Conservation (phyloP, 2,329 filamentous ascomycete species). For the Ophiostoma sp. region DNA sequence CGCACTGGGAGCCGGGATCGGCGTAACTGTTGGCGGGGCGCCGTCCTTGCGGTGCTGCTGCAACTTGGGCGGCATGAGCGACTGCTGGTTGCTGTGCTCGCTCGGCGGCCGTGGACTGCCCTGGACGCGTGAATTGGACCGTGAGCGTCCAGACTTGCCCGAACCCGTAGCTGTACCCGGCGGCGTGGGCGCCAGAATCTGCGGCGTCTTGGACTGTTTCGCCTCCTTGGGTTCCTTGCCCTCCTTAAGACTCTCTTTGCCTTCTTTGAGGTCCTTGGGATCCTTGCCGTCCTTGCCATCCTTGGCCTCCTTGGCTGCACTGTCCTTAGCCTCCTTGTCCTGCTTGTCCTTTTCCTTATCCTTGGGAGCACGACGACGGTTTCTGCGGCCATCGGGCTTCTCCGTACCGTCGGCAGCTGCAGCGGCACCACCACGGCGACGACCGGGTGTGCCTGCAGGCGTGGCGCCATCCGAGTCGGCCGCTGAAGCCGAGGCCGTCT, state of each 20-base stretch:
- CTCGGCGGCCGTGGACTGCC: slow-evolving; percentile 26
- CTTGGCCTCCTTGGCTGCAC: slow-evolving; percentile 22
- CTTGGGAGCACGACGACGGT: slow-evolving; percentile 45
- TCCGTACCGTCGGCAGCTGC: slow-evolving; percentile 12
- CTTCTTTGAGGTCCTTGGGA: slow-evolving; percentile 32
- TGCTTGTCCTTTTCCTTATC: slow-evolving; percentile 40
- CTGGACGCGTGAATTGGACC: slow-evolving; percentile 54
- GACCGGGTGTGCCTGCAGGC: slow-evolving; percentile 57
- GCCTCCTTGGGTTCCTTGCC: slow-evolving; percentile 37
- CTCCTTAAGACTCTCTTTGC: too few species aligned
- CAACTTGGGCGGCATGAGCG: slow-evolving; percentile 10
- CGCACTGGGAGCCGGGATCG: slow-evolving; percentile 30
- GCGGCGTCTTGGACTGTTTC: slow-evolving; percentile 40
- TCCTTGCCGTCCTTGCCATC: slow-evolving; percentile 37
- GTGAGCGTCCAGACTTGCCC: slow-evolving; percentile 51
- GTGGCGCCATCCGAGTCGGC: slow-evolving; percentile 61
- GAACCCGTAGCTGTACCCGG: slow-evolving; percentile 27
- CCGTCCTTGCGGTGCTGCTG: slow-evolving; percentile 20
- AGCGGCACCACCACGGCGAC: slow-evolving; percentile 44
- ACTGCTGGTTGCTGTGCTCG: slow-evolving; percentile 18
- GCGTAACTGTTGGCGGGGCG: background rate
- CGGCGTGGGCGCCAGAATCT: slow-evolving; percentile 51
- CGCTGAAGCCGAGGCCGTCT: slow-evolving; percentile 45
- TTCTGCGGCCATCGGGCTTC: slow-evolving; percentile 35
- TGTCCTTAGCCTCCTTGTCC: slow-evolving; percentile 38